phyloP scores from a whole-genome alignment of 352 stramenopile genomes.

The Phytopythium vexans region DNA sequence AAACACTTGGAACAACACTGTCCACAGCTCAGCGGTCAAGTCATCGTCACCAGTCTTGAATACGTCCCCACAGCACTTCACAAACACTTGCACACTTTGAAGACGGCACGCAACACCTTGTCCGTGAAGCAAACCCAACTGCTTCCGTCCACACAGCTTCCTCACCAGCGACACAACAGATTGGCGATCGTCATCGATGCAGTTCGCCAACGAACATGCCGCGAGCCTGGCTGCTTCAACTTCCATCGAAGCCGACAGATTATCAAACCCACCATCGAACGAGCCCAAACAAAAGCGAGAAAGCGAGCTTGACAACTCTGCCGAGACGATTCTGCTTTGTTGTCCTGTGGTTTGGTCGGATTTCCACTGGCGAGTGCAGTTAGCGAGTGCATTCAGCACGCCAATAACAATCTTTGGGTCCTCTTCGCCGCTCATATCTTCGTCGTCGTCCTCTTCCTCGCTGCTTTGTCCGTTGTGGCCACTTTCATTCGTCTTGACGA shows the following conservation, averaged over 20 bases:
- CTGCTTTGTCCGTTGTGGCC: background rate
- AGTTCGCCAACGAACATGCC: conserved; percentile 45
- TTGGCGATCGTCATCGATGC: conserved; percentile 1
- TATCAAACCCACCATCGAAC: conserved; percentile 17
- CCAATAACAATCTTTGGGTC: conserved; percentile 51
- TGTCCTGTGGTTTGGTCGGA: background rate
- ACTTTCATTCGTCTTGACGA: conserved; percentile 13
- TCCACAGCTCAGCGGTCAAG: conserved; percentile 31
- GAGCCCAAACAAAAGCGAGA: conserved; percentile 47
- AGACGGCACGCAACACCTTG: conserved; percentile 28
- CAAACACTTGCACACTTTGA: conserved; percentile 61
- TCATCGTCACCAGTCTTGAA: conserved; percentile 16
- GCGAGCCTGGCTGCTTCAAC: conserved; percentile 50
- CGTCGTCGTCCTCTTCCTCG: conserved; percentile 21
- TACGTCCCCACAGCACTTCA: conserved; percentile 42
- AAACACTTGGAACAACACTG: conserved; percentile 41
- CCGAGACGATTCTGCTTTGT: conserved; percentile 23
- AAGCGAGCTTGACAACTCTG: conserved; percentile 33
- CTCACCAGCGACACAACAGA: conserved; percentile 7
- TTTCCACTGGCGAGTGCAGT: conserved; percentile 52
- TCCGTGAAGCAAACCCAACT: conserved; percentile 19
- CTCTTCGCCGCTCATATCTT: conserved; percentile 26
- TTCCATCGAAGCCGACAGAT: conserved; percentile 24
- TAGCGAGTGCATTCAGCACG: conserved; percentile 43
- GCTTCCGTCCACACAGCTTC: conserved; percentile 55